phyloP scores from a whole-genome alignment of 2,329 filamentous ascomycete genomes.

The Ampelomyces quisqualis region DNA sequence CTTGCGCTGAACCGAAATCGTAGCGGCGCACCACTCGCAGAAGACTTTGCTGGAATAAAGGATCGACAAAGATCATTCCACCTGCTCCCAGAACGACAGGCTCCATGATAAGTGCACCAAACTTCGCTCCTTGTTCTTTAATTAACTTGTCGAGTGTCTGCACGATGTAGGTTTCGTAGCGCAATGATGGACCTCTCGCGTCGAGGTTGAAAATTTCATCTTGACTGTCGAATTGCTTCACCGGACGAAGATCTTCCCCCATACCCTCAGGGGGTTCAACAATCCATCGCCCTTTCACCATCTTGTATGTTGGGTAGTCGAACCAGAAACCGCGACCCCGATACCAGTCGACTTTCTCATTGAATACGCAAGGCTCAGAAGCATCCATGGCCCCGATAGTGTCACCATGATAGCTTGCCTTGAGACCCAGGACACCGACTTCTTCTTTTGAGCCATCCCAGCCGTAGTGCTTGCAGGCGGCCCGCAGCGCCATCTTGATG shows the following conservation, averaged over 20 bases:
- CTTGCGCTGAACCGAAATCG: slow-evolving; percentile 53
- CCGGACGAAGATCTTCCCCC: slow-evolving; percentile 48
- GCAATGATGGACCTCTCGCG: slow-evolving; percentile 12
- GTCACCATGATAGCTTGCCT: slow-evolving; percentile 82
- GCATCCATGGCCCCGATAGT: slow-evolving; percentile 89
- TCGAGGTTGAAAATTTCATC: slow-evolving; percentile 34
- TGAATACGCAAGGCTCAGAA: slow-evolving; percentile 73
- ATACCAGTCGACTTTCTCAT: slow-evolving; percentile 86
- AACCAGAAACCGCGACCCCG: slow-evolving; percentile 77
- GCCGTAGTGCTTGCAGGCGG: slow-evolving; percentile 64
- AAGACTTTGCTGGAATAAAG: slow-evolving; percentile 74
- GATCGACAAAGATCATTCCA: slow-evolving; percentile 82
- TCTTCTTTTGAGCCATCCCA: slow-evolving; percentile 60
- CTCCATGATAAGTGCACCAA: slow-evolving; percentile 78
- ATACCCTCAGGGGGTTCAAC: slow-evolving; percentile 61
- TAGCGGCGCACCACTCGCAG: slow-evolving; percentile 67
- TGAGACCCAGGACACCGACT: slow-evolving; percentile 70
- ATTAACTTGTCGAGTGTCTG: slow-evolving; percentile 56
- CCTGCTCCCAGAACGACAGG: slow-evolving; percentile 79
- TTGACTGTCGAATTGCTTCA: slow-evolving; percentile 37
- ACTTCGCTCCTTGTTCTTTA: slow-evolving; percentile 60
- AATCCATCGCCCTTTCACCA: slow-evolving; percentile 66
- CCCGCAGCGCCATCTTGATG: slow-evolving; percentile 79
- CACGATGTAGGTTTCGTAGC: slow-evolving; percentile 63
- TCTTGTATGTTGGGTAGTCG: slow-evolving; percentile 71